Base-by-base conservation (phyloP, 768 basidiomycete genomes). In the Lentinula boryana region DNA sequence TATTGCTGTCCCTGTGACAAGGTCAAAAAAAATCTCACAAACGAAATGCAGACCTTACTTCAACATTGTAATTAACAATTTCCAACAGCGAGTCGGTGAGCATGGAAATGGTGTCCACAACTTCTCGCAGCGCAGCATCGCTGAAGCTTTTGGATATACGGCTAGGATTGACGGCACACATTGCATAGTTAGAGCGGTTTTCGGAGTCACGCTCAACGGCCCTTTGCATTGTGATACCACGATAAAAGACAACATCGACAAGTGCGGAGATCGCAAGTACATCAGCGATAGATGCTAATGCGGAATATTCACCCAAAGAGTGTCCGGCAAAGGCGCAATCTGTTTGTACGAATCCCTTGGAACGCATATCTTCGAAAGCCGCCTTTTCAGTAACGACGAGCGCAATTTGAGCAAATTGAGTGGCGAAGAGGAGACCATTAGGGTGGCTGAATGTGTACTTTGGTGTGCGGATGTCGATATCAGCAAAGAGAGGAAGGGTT, bases 181-280 rank as follows among this genome's bases (percentile, higher is more conserved):
- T 98, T 8, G 94, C 95, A 68, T 98, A 99, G 71, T 95, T 94
- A 27, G 93, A 96, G 40, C 97, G 85, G 68, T 95, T 95, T 60
- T 91, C 79, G 1, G 88, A 80, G 70, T 99, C 97, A 35, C 97
- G 93, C 74, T 97, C 94, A 61, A 99, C 97, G 31, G 97, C 97
- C 23, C 97, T 93, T 70, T 98, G 97, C 97, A 98, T 99, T 38
- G 97, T 99, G 70, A 99, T 95, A 67, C 97, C 97, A 72, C 97
- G 93, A 75, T 98, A 99, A 83, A 99, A 99, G 31, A 99, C 96
- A 68, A 99, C 93, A 66, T 99, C 97, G 68, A 95, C 93, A 52
- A 98, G 86, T 2, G 93, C 86, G 18, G 96, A 93, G 67, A 98
- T 93, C 51, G 93, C 91, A 38, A 98, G 85, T 57, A 98, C 93